Evolutionary conservation across 164 flowering plant genomes (phyloP).

Genomic region (Vitis labrusca): DNA sequence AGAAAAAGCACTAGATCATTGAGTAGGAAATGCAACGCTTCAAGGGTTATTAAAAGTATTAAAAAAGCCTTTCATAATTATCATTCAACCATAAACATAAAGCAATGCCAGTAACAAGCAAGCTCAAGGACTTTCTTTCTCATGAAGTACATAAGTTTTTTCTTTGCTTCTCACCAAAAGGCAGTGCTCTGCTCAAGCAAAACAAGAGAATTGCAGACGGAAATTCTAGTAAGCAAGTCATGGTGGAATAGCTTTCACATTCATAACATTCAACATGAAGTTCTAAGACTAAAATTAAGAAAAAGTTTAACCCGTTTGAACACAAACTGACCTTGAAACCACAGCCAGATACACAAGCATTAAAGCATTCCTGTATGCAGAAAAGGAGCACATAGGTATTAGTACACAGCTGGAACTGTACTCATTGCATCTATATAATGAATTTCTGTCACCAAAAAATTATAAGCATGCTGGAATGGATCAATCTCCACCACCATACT

Average conservation of each 20-base stretch:
- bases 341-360: slow-evolving; percentile 85
- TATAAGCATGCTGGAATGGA: not conserved
- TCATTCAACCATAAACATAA: not conserved
- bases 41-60: not conserved
- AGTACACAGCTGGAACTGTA: not conserved
- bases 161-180: not conserved
- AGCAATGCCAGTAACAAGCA: not conserved
- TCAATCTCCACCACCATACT: not conserved
- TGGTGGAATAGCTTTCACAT: not conserved
- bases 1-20: not conserved
- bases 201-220: not conserved
- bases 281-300: slow-evolving; percentile 1
- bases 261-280: not conserved
- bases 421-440: not conserved
- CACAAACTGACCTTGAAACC: slow-evolving; percentile 73
- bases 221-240: not conserved
- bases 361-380: slow-evolving; percentile 71
- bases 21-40: not conserved
- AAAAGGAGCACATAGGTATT: not conserved
- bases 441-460: not conserved
- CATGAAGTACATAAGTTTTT: not conserved
- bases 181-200: not conserved
- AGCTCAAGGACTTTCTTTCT: not conserved
- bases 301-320: not conserved
- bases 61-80: not conserved